A percentile compares a stretch with the other conserved stretches of the same genome.
Conservation (phyloP, 169 alveolate genomes). For the Theileria equi region DNA sequence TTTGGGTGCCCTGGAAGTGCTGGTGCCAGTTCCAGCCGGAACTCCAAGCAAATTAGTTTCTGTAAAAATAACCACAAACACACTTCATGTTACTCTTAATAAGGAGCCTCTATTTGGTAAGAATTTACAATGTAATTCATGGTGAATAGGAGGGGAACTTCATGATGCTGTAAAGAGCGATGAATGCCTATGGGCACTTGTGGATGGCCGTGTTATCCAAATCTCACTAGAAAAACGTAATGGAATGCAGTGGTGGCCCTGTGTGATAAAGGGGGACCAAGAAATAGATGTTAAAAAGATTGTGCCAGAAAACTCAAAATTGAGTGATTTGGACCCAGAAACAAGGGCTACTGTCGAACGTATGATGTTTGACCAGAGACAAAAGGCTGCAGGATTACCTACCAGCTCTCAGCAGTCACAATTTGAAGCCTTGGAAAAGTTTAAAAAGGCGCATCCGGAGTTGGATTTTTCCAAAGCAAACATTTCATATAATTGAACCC, state of each 20-base stretch:
- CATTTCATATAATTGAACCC: conserved; percentile 65
- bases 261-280: conserved; percentile 91
- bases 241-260: conserved; percentile 94
- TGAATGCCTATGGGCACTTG: conserved; percentile 93
- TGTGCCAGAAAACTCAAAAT: conserved; percentile 96
- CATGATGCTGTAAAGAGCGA: conserved; percentile 87
- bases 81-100: conserved; percentile 71
- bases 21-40: conserved; percentile 48
- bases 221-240: conserved; percentile 88
- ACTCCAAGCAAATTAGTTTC: conserved; percentile 63
- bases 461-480: conserved; percentile 96
- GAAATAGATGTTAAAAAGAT: conserved; percentile 94
- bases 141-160: conserved; percentile 83
- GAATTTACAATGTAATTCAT: not conserved
- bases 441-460: conserved; percentile 96
- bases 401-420: conserved; percentile 91
- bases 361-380: conserved; percentile 94
- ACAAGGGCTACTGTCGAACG: conserved; percentile 95
- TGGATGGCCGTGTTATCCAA: conserved; percentile 83
- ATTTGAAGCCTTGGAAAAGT: conserved; percentile 88
- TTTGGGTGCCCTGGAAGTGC: conserved; percentile 72
- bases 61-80: conserved; percentile 64
- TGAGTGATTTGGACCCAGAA: conserved; percentile 94
- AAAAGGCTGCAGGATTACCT: conserved; percentile 90
- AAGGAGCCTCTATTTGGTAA: conserved; percentile 67